A percentile compares a stretch with the other conserved stretches of the same genome.
phyloP scores from a whole-genome alignment of 257 asterid genomes.

The Schizonepeta tenuifolia region DNA sequence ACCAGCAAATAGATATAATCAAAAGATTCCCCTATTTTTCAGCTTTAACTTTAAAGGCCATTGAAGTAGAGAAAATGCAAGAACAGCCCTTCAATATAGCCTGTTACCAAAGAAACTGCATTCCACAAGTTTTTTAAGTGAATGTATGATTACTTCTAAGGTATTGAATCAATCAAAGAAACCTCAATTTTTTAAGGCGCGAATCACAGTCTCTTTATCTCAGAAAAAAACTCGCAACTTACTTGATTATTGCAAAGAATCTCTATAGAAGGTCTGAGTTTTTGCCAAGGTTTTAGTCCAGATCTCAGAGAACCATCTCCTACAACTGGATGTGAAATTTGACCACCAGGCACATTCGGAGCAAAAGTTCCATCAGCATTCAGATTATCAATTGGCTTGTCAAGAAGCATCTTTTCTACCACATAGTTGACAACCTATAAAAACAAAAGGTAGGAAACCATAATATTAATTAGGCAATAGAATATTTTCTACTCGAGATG shows the following conservation, averaged over 20 bases:
- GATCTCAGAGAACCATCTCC: conserved; percentile 72
- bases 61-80: background rate
- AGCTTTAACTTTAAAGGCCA: background rate
- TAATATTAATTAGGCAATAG: conserved; percentile 21
- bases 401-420: conserved; percentile 89
- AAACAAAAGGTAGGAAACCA: conserved; percentile 22
- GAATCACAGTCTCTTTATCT: background rate
- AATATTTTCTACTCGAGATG: conserved; percentile 18
- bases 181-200: background rate
- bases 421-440: conserved; percentile 90
- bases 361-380: conserved; percentile 63
- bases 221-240: conserved; percentile 27
- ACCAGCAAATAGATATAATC: background rate
- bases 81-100: conserved; percentile 14
- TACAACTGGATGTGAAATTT: conserved; percentile 47
- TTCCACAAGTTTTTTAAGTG: background rate
- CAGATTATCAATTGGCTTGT: conserved; percentile 70
- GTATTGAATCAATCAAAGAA: background rate
- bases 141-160: background rate
- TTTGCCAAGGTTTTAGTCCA: conserved; percentile 84
- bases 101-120: conserved; percentile 5
- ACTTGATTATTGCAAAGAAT: conserved; percentile 94
- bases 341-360: conserved; percentile 62
- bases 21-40: background rate
- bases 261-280: conserved; percentile 86